Evolutionary conservation across 345 rosid species (phyloP).

Genomic region (Eucalyptus polybractea): DNA sequence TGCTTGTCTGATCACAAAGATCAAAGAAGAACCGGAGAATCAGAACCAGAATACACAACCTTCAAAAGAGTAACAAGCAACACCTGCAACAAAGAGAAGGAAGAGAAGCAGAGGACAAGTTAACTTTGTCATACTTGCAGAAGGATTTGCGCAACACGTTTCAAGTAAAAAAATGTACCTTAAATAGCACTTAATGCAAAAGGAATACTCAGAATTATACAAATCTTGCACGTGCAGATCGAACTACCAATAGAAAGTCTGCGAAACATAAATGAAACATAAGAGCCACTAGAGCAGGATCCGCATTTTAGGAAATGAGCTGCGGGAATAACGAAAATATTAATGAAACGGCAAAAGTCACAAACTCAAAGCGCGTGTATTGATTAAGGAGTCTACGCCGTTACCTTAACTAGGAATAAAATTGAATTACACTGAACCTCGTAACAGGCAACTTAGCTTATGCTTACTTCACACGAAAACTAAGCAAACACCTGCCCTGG

Average conservation of each 20-base stretch:
- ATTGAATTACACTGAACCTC: not conserved
- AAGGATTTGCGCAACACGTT: not conserved
- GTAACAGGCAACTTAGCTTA: not conserved
- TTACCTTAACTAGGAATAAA: not conserved
- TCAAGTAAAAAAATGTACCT: not conserved
- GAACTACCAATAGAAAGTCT: not conserved
- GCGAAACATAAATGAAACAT: not conserved
- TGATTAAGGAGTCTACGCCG: not conserved
- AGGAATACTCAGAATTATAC: not conserved
- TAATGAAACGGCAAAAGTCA: not conserved
- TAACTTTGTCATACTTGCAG: not conserved
- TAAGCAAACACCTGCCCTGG: not conserved
- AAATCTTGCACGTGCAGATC: not conserved
- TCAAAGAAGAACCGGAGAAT: not conserved
- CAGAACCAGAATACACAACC: not conserved
- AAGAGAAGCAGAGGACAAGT: not conserved
- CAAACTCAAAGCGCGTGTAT: not conserved
- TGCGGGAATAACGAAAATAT: not conserved
- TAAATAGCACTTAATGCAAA: not conserved
- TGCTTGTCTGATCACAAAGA: not conserved
- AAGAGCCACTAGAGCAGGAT: not conserved
- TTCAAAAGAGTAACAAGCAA: not conserved
- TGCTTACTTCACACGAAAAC: not conserved
- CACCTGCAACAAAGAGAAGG: not conserved
- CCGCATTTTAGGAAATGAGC: not conserved